These are phyloP conservation scores for Penicillium occitanis DNA, from an alignment of 2,329 filamentous ascomycete species.

Conservation along the genomic window DNA sequence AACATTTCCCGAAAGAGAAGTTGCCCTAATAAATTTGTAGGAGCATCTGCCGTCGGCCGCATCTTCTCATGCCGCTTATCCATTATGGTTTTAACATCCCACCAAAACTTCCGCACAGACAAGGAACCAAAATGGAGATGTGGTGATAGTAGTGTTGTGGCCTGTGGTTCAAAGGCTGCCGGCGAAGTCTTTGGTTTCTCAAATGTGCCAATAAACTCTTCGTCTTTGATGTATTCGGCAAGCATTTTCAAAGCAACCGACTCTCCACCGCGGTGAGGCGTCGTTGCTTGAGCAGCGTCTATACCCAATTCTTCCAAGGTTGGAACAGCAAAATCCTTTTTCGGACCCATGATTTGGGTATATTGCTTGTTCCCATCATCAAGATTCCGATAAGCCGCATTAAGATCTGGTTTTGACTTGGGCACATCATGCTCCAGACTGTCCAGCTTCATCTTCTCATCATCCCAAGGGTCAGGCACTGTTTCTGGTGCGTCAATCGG, in stretches of 20 bases:
- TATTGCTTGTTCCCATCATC: slow-evolving; percentile 58
- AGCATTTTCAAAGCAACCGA: slow-evolving; percentile 60
- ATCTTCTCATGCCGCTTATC: slow-evolving; percentile 56
- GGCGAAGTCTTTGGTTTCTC: slow-evolving; percentile 74
- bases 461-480: slow-evolving; percentile 58
- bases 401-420: slow-evolving; percentile 58
- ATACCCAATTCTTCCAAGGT: slow-evolving; percentile 71
- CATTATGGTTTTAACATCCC: slow-evolving; percentile 65
- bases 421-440: slow-evolving; percentile 59
- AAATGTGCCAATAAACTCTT: slow-evolving; percentile 70
- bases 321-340: slow-evolving; percentile 68
- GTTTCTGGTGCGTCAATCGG: slow-evolving; percentile 60
- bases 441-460: slow-evolving; percentile 57
- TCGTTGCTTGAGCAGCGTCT: slow-evolving; percentile 55
- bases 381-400: slow-evolving; percentile 54
- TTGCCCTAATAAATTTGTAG: slow-evolving; percentile 70
- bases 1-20: slow-evolving; percentile 81
- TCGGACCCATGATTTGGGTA: slow-evolving; percentile 62
- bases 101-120: slow-evolving; percentile 70
- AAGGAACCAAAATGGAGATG: slow-evolving; percentile 73
- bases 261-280: slow-evolving; percentile 70
- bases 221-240: slow-evolving; percentile 59
- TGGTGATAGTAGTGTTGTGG: slow-evolving; percentile 71
- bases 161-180: slow-evolving; percentile 69
- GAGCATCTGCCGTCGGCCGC: slow-evolving; percentile 57